Base-by-base conservation (phyloP, 2,329 filamentous ascomycete genomes). In the Pseudogymnoascus sp. region DNA sequence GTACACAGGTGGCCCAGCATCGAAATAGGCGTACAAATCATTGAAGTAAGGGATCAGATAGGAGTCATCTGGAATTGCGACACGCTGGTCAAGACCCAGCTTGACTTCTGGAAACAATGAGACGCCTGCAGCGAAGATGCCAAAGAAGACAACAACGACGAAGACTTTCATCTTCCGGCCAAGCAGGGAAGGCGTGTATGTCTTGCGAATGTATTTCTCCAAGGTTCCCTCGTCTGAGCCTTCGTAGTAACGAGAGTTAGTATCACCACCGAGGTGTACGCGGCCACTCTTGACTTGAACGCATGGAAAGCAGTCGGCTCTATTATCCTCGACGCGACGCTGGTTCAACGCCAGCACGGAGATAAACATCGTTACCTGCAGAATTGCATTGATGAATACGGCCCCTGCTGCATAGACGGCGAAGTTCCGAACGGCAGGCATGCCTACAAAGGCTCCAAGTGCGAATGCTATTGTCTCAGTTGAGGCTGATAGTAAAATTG, bases 341-440 rank as follows among this genome's bases (percentile, higher is more conserved):
- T 99, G 95, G 72, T 99, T 99, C 64, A 96, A 82, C 1, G 93
- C 87, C 7, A 99, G 82, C 2, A 97, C 88, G 0, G 96, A 93
- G 40, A 97, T 84, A 72, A 99, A 99, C 86, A 97, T 93, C 0
- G 96, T 99, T 68, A 97, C 89, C 75, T 99, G 95, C 5, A 99
- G 79, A n/a, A 97, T 75, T 0, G 96, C 96, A 73, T 99, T 99
- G 80, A 99, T 93, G 70, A 97, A 87, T 10, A 99, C 95, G 10
- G 95, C 95, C 61, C 95, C 95, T 1, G 95, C 93, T 11, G 95
- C 95, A 73, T 99, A 99, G 2, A 93, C 87, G 15, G 95, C 96
- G 76, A 99, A 99, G 76, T 99, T 99, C 67, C 92, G 87, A 47
- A 99, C 96, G 1, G 95, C 95, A 15, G 96, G 95, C 95, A 99